Conservation (phyloP, 345 rosid species). For the Corchorus olitorius region DNA sequence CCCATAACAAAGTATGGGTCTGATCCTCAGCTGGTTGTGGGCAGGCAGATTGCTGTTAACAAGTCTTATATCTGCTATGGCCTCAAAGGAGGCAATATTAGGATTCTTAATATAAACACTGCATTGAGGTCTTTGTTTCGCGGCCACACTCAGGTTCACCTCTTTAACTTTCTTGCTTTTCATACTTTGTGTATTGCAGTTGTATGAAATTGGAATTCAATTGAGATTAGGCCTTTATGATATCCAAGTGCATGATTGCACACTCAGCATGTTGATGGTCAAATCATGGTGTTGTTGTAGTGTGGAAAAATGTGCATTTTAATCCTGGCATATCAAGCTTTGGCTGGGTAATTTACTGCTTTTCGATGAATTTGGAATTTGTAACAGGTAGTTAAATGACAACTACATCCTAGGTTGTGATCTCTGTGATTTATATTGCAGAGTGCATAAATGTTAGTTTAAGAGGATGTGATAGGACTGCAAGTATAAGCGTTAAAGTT, state of each 20-base stretch:
- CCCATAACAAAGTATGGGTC: conserved; percentile 90
- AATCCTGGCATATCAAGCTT: background rate
- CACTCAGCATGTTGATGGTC: background rate
- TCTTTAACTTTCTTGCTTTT: background rate
- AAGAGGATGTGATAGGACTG: background rate
- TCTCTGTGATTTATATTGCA: background rate
- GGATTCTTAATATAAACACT: conserved; percentile 83
- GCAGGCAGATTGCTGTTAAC: conserved; percentile 86
- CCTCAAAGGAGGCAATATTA: conserved; percentile 74
- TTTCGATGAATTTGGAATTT: background rate
- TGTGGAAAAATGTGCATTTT: background rate
- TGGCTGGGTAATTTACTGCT: background rate
- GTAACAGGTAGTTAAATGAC: too few relatives aligned
- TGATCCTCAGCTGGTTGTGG: conserved; percentile 80
- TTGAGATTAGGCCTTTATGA: background rate
- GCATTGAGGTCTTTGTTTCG: conserved; percentile 80
- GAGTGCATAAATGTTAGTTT: background rate
- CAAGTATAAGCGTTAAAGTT: background rate
- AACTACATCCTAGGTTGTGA: too few relatives aligned
- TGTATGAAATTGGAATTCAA: background rate
- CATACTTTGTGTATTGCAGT: background rate
- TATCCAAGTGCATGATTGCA: background rate
- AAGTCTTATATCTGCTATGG: conserved; percentile 82
- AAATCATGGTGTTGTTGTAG: background rate
- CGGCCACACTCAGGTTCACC: conserved; percentile 74